A percentile compares a stretch with the other conserved stretches of the same genome.
These are phyloP conservation scores for Micractinium sp. DNA, from an alignment of 139 green algal genomes.

Conservation along the genomic window DNA sequence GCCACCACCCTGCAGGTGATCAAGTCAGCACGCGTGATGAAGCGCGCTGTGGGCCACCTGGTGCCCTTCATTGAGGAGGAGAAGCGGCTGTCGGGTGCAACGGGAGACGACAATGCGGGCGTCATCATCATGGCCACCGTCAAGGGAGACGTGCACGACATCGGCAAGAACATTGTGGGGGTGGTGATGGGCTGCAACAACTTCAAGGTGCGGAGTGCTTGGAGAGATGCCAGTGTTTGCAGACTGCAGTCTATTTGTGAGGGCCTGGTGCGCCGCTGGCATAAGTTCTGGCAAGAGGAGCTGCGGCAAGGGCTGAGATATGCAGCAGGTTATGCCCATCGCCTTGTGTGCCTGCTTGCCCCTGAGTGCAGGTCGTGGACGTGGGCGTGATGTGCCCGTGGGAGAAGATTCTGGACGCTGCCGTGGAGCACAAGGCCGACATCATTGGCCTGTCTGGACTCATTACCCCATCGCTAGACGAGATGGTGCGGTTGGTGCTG, in stretches of 20 bases:
- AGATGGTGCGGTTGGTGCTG: conserved; percentile 15
- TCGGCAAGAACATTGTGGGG: conserved; percentile 99
- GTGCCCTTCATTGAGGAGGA: conserved; percentile 99
- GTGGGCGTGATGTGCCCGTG: conserved; percentile 96
- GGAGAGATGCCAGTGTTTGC: not conserved
- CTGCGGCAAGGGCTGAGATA: not conserved
- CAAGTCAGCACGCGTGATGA: conserved; percentile 99
- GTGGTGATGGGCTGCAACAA: conserved; percentile 99
- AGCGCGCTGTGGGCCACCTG: conserved; percentile 96
- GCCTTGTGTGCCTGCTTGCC: not conserved
- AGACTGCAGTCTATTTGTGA: not conserved
- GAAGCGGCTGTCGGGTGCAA: conserved; percentile 74
- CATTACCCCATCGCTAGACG: conserved; percentile 95
- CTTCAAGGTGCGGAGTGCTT: conserved; percentile 87
- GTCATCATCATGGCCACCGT: conserved; percentile 96
- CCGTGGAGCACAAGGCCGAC: conserved; percentile 91
- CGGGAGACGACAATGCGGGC: conserved; percentile 76
- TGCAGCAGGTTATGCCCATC: not conserved
- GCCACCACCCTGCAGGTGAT: conserved; percentile 84
- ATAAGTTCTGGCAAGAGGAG: not conserved
- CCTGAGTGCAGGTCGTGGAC: conserved; percentile 80
- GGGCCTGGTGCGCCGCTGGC: not conserved
- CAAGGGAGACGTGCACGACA: conserved; percentile 97
- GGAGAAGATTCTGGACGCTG: conserved; percentile 94
- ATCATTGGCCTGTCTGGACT: conserved; percentile 97